Percentiles rank a stretch among this genome's conserved stretches.
Conservation (phyloP, 2,329 filamentous ascomycete genomes). For the Epichloe gansuensis region DNA sequence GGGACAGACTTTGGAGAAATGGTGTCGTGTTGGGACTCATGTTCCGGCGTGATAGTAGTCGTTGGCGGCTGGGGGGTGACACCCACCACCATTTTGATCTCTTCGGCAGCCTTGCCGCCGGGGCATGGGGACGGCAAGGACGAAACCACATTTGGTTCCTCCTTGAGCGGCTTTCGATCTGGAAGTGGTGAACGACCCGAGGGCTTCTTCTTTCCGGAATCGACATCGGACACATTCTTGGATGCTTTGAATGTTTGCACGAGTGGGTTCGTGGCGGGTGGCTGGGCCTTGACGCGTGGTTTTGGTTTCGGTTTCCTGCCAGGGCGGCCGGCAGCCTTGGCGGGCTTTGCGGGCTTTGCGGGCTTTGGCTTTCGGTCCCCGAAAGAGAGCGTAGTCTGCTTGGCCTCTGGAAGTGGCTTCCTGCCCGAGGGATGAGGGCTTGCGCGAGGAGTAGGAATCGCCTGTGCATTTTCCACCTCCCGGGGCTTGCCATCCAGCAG, state of each 20-base stretch:
- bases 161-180: not conserved
- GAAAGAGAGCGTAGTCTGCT: conserved; percentile 41
- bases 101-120: not conserved
- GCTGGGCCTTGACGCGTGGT: conserved; percentile 22
- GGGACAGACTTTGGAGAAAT: conserved; percentile 32
- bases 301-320: conserved; percentile 21
- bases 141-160: not conserved
- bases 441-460: conserved; percentile 44
- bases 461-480: conserved; percentile 29
- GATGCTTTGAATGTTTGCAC: conserved; percentile 32
- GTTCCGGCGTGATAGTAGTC: conserved; percentile 7
- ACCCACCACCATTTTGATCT: conserved; percentile 10
- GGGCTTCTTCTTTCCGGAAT: conserved; percentile 13
- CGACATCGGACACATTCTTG: conserved; percentile 21
- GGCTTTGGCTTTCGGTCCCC: conserved; percentile 11
- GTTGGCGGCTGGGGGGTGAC: conserved; percentile 7
- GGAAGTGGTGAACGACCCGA: conserved; percentile 5
- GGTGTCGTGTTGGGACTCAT: conserved; percentile 15
- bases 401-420: conserved; percentile 29
- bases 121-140: conserved; percentile 1
- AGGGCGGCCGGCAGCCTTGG: conserved; percentile 18
- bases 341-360: conserved; percentile 11
- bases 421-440: conserved; percentile 40
- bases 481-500: conserved; percentile 23
- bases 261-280: conserved; percentile 25